Base-by-base conservation (phyloP, 2,329 filamentous ascomycete genomes). In the Dichotomopilus funicola region DNA sequence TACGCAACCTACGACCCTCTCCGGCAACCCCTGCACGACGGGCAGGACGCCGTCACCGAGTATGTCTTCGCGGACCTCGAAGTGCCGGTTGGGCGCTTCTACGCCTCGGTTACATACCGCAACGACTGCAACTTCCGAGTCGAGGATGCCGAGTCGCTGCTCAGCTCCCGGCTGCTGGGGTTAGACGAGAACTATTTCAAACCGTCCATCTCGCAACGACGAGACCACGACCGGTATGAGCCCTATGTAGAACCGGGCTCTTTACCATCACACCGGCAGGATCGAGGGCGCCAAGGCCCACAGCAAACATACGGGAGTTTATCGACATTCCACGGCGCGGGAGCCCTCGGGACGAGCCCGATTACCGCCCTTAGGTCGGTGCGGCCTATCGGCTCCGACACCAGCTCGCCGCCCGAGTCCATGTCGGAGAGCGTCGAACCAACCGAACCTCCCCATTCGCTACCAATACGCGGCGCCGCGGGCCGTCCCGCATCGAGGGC, bases 151-250 rank as follows among this genome's bases (percentile, higher is more conserved):
- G 94, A 97, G 71, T 87, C 91, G 5, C 73, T 97, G 7, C 73
- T 97, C 44, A 96, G 91, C 72, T 96, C 92, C 11, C 86, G 90
- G 36, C 96, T 97, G 67, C 91, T 96, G 81, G 91, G 89, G 11
- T 81, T 90, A 40, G 91, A 96, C 67, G 91, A 96, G 67, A 84
- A 89, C 58, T 89, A 89, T 66, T 95, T 95, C 69, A 83, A 84
- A 58, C 91, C 91, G 7, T 91, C 89, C 1, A 71, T 94, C 13
- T 79, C 83, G 5, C 80, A 79, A 58, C 44, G 60, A 8, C 52
- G 53, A 36, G 56, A 59, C 9, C 60, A 54, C 6, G 60, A 53
- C 1, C 78, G 81, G 52, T 69, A 68, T 6, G 73, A 74, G 13
- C 58, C 57, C 5, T 34, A 72, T 50, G 68, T 72, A 7, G 86